These are phyloP conservation scores for Aspergillus novoparasiticus DNA, from an alignment of 2,329 filamentous ascomycete genomes.

Conservation along the genomic window DNA sequence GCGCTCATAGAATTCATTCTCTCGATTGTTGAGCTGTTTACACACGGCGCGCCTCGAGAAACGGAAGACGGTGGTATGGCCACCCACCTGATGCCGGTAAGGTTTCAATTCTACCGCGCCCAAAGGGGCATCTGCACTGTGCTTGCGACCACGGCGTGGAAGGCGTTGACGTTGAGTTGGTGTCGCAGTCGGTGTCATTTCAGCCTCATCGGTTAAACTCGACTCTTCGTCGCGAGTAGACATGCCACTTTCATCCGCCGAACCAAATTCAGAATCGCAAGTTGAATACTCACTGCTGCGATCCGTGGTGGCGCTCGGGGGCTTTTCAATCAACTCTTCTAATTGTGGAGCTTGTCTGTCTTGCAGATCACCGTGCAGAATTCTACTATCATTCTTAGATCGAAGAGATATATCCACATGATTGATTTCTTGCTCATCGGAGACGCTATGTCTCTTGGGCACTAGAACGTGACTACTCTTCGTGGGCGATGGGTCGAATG, in stretches of 20 bases:
- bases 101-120: constrained; percentile 95
- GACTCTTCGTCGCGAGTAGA: constrained; percentile 54
- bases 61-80: constrained; percentile 93
- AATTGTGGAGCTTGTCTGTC: constrained; percentile 40
- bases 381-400: constrained; percentile 62
- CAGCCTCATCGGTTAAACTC: constrained; percentile 57
- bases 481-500: constrained; percentile 28
- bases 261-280: constrained; percentile 49
- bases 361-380: constrained; percentile 61
- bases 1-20: constrained; percentile 98
- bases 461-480: constrained; percentile 33
- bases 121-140: constrained; percentile 56
- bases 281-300: constrained; percentile 39
- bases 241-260: constrained; percentile 45
- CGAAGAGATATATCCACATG: constrained; percentile 66
- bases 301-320: constrained; percentile 41
- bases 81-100: constrained; percentile 95
- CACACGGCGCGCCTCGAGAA: constrained; percentile 95
- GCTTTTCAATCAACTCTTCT: constrained; percentile 41
- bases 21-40: constrained; percentile 96
- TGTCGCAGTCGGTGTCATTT: constrained; percentile 51
- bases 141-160: constrained; percentile 32
- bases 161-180: constrained; percentile 36
- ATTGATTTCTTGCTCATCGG: constrained; percentile 38
- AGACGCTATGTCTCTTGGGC: constrained; percentile 28